Evolutionary conservation across 495 filamentous ascomycete species (phyloP), one percentile per base, ranked within the genome.

Genomic region (Xylaria flabelliformis): DNA sequence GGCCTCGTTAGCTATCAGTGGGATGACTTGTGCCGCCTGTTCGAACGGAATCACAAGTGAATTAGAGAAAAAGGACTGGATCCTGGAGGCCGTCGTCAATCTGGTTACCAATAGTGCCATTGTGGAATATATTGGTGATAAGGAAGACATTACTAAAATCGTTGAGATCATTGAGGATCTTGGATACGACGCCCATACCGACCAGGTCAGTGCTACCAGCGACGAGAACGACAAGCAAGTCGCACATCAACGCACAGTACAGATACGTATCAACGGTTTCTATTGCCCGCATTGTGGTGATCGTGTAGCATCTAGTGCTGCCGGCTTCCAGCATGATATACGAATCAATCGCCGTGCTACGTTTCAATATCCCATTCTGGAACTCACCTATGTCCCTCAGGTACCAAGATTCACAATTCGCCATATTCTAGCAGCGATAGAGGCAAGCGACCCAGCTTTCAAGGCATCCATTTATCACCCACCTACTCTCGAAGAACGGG

Each of bases 1-100:
- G 58, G 92, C 88, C 3, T 89, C 90, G 2, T 84, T 94, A 71
- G 88, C 91, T 7, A 90, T 97, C 66, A 89, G 86, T 32, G 93
- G 93, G 17, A 96, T 97, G 93, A 96, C 92, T 7, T 97, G 94
- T 77, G 89, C 89, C 26, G 85, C 92, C 4, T 97, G 94, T 77
- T 86, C 89, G 15, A 88, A 87, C 51, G 83, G 82, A 55, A 88
- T 97, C 74, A 92, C 88, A 17, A 80, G 87, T 34, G 89, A 88
- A 7, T 74, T 97, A 44, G 83, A 91, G 67, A 86, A 89, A 69
- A 83, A 88, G 41, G 74, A 86, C 10, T 96, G 89, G 82, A 83
- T 97, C 21, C 84, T 83, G 44, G 83, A 87, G 50, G 88, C 91
- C 26, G 85, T 85, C 7, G 86, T 97, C 56, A 93, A 91, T 76